Conservation (phyloP, 441 rosid genomes). For the Pelargonium myrrhifolium region DNA sequence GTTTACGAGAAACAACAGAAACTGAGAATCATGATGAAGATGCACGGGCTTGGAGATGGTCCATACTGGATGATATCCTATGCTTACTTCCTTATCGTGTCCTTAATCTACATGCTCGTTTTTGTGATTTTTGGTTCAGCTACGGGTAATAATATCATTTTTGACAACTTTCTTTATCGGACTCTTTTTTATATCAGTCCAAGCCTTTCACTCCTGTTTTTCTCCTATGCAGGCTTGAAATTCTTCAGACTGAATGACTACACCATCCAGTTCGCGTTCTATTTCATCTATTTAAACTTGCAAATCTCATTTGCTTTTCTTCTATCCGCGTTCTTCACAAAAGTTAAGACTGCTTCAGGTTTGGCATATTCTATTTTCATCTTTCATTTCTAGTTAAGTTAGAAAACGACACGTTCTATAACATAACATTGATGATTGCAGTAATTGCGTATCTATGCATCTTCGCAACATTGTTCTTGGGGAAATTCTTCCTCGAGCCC, state of each 20-base stretch:
- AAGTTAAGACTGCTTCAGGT: constrained; percentile 92
- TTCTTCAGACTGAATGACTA: constrained; percentile 80
- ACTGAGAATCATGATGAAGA: constrained; percentile 93
- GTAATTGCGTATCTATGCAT: no score
- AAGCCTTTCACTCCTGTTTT: no score
- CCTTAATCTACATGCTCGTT: constrained; percentile 60
- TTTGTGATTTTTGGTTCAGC: constrained; percentile 67
- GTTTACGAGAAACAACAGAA: constrained; percentile 82
- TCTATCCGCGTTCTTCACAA: constrained; percentile 58
- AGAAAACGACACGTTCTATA: no score
- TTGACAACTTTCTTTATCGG: no score
- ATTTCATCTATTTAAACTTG: constrained; percentile 62
- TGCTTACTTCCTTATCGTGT: constrained; percentile 64
- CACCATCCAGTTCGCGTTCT: constrained; percentile 72
- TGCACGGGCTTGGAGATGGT: constrained; percentile 95
- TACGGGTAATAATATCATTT: constrained; percentile 63
- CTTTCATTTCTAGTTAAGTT: no score
- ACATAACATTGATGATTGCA: no score
- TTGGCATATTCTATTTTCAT: constrained; percentile 10
- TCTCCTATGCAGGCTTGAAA: constrained; percentile 75
- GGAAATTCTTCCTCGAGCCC: no score
- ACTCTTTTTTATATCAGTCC: no score
- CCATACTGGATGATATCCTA: constrained; percentile 93
- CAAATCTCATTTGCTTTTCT: constrained; percentile 79
- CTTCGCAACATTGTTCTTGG: no score